These are phyloP conservation scores for Bocquillonia castaneifolia DNA, from an alignment of 441 rosid genomes.

Conservation along the genomic window DNA sequence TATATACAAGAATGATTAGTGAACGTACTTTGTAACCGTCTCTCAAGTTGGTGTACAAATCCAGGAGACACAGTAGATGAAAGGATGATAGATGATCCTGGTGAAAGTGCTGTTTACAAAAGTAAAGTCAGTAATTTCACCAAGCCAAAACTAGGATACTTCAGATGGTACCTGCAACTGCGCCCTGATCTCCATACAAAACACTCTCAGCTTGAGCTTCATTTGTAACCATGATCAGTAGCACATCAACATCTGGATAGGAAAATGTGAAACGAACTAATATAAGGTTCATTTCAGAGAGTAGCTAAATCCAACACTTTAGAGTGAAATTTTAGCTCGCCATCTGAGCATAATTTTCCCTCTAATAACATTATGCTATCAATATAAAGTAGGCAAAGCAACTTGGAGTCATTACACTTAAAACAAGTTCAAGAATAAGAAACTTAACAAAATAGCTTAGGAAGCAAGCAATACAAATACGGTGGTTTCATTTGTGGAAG, in stretches of 20 bases:
- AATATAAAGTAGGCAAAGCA: not conserved
- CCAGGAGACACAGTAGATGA: conserved; percentile 93
- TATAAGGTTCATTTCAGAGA: not conserved
- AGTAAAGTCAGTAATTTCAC: conserved; percentile 24
- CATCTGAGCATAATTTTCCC: not conserved
- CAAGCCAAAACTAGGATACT: conserved; percentile 9
- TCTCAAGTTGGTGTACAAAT: conserved; percentile 67
- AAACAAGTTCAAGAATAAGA: not conserved
- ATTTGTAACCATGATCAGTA: conserved; percentile 89
- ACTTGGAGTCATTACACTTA: not conserved
- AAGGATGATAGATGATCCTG: conserved; percentile 72
- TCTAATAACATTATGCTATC: not conserved
- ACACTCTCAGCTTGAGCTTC: conserved; percentile 87
- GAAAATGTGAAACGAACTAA: conserved; percentile 17
- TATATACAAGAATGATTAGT: not conserved
- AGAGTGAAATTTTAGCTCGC: not conserved
- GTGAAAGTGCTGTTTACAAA: conserved; percentile 49
- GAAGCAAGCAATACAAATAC: not conserved
- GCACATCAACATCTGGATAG: conserved; percentile 71
- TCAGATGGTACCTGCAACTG: conserved; percentile 60
- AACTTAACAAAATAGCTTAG: not conserved
- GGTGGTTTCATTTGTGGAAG: not conserved
- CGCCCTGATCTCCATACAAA: conserved; percentile 76
- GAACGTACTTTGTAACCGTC: conserved; percentile 65
- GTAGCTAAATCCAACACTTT: not conserved